phyloP scores from a whole-genome alignment of 768 basidiomycete genomes.

The Russula emetica region DNA sequence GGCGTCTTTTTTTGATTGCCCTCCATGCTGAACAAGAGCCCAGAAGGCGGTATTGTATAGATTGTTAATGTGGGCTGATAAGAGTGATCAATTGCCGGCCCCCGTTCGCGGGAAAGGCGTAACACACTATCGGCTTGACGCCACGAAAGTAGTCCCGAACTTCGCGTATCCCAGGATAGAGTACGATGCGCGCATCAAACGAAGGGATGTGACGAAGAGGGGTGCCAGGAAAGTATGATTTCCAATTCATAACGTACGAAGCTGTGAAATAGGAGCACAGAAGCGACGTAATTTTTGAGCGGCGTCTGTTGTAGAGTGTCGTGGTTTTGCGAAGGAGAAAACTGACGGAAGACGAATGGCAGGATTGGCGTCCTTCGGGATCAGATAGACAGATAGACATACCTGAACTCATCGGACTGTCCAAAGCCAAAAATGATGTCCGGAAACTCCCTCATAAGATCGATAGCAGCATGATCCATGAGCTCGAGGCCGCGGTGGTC shows the following conservation, averaged over 20 bases:
- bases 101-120: not conserved
- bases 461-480: conserved; percentile 87
- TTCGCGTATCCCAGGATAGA: conserved; percentile 70
- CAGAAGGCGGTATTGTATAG: conserved; percentile 95
- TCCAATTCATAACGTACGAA: conserved; percentile 84
- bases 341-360: conserved; percentile 40
- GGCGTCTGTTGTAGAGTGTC: conserved; percentile 76
- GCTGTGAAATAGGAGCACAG: conserved; percentile 88
- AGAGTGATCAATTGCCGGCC: conserved; percentile 10
- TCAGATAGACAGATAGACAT: not conserved
- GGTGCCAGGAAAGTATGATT: conserved; percentile 66
- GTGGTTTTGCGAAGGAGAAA: conserved; percentile 80
- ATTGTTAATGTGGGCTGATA: conserved; percentile 92
- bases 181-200: conserved; percentile 84
- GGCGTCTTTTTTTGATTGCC: conserved; percentile 71
- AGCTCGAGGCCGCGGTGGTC: conserved; percentile 80
- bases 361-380: not conserved
- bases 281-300: conserved; percentile 80
- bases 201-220: conserved; percentile 79
- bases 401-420: conserved; percentile 98
- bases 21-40: conserved; percentile 86
- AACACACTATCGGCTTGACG: conserved; percentile 89
- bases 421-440: conserved; percentile 90
- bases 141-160: conserved; percentile 95
- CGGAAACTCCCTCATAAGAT: conserved; percentile 74